Percentiles rank a stretch among this genome's conserved stretches.
These are phyloP conservation scores for Peronospora destructor DNA, from an alignment of 352 stramenopile genomes.

Conservation along the genomic window DNA sequence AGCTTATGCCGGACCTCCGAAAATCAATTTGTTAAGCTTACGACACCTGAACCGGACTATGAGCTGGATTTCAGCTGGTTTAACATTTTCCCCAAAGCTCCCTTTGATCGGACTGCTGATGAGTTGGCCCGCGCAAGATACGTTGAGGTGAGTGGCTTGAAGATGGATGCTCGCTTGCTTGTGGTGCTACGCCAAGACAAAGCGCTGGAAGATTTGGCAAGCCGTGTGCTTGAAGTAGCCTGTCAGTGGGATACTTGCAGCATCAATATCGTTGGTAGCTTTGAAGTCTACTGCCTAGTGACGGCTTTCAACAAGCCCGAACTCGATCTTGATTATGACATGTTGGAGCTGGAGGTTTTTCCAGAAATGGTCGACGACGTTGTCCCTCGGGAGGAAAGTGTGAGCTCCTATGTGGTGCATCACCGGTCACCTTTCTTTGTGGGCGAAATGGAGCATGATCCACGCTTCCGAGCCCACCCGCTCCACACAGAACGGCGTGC, in stretches of 20 bases:
- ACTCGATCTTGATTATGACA: slow-evolving; percentile 26
- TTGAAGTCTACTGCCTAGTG: slow-evolving; percentile 63
- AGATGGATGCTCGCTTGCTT: slow-evolving; percentile 49
- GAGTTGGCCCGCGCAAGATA: slow-evolving; percentile 47
- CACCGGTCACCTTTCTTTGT: slow-evolving; percentile 68
- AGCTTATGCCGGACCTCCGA: slow-evolving; percentile 15
- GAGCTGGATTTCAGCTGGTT: slow-evolving; percentile 75
- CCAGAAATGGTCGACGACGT: slow-evolving; percentile 49
- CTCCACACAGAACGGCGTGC: slow-evolving; percentile 52
- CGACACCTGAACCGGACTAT: slow-evolving; percentile 52
- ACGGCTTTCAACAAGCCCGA: slow-evolving; percentile 34
- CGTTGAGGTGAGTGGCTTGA: slow-evolving; percentile 42
- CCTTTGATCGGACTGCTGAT: slow-evolving; percentile 23
- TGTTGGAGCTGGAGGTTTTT: slow-evolving; percentile 25
- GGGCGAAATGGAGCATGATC: slow-evolving; percentile 46
- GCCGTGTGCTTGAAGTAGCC: slow-evolving; percentile 44
- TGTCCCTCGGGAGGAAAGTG: slow-evolving; percentile 53
- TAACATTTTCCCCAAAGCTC: slow-evolving; percentile 74
- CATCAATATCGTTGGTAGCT: slow-evolving; percentile 53
- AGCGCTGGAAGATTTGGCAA: slow-evolving; percentile 41
- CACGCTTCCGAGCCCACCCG: slow-evolving; percentile 60
- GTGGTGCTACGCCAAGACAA: slow-evolving; percentile 55
- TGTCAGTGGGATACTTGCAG: slow-evolving; percentile 63
- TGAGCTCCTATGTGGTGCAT: slow-evolving; percentile 61
- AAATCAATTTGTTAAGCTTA: slow-evolving; percentile 45